Percentiles rank a stretch among this genome's conserved stretches.
phyloP scores from a whole-genome alignment of 2,329 filamentous ascomycete species.

The Fusarium kyushuense region DNA sequence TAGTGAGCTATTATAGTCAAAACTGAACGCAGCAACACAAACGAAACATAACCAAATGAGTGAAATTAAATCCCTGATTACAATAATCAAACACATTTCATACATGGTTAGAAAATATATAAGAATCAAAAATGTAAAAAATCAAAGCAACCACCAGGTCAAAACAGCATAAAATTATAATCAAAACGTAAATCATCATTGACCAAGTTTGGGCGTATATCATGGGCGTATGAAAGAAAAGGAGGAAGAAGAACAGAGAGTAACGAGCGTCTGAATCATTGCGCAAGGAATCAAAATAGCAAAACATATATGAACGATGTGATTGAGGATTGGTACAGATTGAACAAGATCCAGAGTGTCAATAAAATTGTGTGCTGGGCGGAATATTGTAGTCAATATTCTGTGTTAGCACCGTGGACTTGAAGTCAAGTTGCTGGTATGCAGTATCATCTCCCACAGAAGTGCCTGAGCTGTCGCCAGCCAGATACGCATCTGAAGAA shows the following conservation, averaged over 20 bases:
- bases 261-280: not conserved
- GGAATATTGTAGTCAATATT: not conserved
- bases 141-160: too few relatives aligned
- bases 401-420: not conserved
- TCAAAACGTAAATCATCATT: not conserved
- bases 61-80: not conserved
- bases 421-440: slow-evolving; percentile 25
- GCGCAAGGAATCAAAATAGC: not conserved
- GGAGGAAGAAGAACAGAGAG: too few relatives aligned
- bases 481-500: slow-evolving; percentile 27
- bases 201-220: not conserved
- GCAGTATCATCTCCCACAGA: slow-evolving; percentile 26
- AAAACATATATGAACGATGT: not conserved
- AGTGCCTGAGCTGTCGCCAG: slow-evolving; percentile 32
- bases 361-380: not conserved
- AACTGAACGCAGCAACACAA: not conserved
- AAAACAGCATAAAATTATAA: not conserved
- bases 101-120: not conserved
- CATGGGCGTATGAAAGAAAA: not conserved
- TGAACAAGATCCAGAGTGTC: not conserved
- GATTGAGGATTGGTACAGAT: too few relatives aligned
- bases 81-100: not conserved
- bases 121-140: not conserved
- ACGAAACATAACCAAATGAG: not conserved
- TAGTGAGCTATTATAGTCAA: not conserved